Percentiles rank a stretch among this genome's conserved stretches.
phyloP scores from a whole-genome alignment of 1,139 yeast species.

The Diutina rugosa region DNA sequence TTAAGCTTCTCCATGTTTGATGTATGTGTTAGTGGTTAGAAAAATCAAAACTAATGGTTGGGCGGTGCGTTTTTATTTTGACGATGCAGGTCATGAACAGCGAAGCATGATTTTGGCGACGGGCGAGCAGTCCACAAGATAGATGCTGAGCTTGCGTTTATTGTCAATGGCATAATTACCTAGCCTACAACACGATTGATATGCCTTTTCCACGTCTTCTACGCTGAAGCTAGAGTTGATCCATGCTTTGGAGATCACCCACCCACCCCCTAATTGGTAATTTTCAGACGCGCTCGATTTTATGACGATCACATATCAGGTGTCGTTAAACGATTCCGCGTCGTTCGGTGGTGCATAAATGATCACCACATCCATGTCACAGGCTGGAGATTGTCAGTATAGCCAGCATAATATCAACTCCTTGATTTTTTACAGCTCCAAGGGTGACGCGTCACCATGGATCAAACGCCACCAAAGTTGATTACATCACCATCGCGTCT shows the following conservation, averaged over 20 bases:
- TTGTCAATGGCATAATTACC: no score
- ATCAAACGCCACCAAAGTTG: no score
- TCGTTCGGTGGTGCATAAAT: background rate
- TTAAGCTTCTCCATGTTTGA: constrained; percentile 34
- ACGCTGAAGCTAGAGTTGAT: no score
- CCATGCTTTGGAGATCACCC: background rate
- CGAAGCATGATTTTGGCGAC: background rate
- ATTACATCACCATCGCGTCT: no score
- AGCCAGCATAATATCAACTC: background rate
- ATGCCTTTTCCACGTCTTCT: no score
- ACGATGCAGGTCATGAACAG: background rate
- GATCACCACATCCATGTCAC: background rate
- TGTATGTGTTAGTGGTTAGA: background rate
- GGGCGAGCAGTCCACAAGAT: background rate
- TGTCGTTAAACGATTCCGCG: background rate
- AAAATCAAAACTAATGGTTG: background rate
- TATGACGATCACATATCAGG: background rate
- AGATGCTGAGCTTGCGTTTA: background rate
- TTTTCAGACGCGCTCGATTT: background rate
- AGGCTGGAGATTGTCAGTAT: no score
- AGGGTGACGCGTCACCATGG: no score
- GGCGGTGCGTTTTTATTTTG: background rate
- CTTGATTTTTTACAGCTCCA: no score
- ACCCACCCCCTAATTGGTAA: background rate
- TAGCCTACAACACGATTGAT: no score